A percentile compares a stretch with the other conserved stretches of the same genome.
phyloP scores from a whole-genome alignment of 2,329 filamentous ascomycete genomes.

The Alternaria arbusti region DNA sequence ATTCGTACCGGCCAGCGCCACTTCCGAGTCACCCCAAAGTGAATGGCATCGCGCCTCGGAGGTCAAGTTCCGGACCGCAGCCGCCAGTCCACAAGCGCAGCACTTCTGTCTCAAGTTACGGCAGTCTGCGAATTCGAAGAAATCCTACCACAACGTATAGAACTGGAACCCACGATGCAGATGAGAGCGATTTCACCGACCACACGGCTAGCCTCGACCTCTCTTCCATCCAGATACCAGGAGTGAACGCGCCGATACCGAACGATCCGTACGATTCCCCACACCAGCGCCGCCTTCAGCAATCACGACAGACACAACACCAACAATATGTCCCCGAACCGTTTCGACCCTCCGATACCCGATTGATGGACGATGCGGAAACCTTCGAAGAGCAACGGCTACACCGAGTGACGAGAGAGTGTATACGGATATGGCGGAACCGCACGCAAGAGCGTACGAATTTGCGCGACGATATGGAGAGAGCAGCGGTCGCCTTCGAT shows the following conservation, averaged over 20 bases:
- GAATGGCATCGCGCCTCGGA: constrained; percentile 26
- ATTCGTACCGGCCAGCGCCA: constrained; percentile 25
- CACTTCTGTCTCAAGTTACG: constrained; percentile 45
- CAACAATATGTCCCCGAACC: constrained; percentile 44
- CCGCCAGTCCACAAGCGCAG: constrained; percentile 28
- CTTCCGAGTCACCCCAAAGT: constrained; percentile 36
- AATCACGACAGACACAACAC: constrained; percentile 15
- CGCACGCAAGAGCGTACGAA: constrained; percentile 35
- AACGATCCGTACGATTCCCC: constrained; percentile 16
- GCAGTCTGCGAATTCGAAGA: constrained; percentile 43
- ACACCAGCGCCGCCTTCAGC: constrained; percentile 6
- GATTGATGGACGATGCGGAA: constrained; percentile 59
- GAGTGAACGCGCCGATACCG: constrained; percentile 46
- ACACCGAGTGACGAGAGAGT: constrained; percentile 32
- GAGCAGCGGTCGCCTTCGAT: constrained; percentile 57
- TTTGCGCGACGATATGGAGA: constrained; percentile 29
- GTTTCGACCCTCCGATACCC: constrained; percentile 58
- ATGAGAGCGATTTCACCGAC: constrained; percentile 41
- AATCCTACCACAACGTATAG: constrained; percentile 16
- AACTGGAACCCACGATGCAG: constrained; percentile 27
- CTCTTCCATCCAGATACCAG: constrained; percentile 41
- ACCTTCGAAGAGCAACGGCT: constrained; percentile 45
- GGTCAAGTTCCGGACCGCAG: constrained; percentile 27
- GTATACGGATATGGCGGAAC: constrained; percentile 57
- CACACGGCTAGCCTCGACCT: constrained; percentile 37